Conservation (phyloP, 2,329 filamentous ascomycete species). For the Fusarium tupiense region DNA sequence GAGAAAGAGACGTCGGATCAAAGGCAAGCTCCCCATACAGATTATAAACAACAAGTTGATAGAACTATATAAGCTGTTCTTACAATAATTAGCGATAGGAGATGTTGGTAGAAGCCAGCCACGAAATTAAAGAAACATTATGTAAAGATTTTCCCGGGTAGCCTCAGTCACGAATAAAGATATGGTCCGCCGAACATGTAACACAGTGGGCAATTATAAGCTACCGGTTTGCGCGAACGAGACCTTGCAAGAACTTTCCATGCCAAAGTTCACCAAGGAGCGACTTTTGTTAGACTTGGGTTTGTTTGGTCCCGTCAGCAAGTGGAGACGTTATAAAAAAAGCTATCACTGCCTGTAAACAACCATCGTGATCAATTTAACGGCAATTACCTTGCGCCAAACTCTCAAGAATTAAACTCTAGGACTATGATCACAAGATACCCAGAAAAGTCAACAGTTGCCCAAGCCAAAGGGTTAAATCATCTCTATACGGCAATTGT, state of each 20-base stretch:
- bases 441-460: neutral
- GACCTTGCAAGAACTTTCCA: neutral
- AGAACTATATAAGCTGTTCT: fast-evolving
- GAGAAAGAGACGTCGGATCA: no score
- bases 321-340: neutral
- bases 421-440: neutral
- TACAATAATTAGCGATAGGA: fast-evolving
- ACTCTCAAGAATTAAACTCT: neutral
- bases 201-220: neutral
- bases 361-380: neutral
- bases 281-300: neutral
- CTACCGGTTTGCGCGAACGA: neutral
- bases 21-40: fast-evolving
- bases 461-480: neutral
- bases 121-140: neutral
- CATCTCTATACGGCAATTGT: neutral
- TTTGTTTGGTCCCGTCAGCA: neutral
- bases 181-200: neutral
- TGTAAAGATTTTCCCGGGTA: neutral
- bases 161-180: no score
- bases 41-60: neutral
- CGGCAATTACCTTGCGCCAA: fast-evolving
- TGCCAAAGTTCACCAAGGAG: neutral
- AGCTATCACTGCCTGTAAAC: neutral
- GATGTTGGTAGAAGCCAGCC: neutral